Percentiles rank a stretch among this genome's conserved stretches.
Conservation (phyloP, 2,329 filamentous ascomycete genomes). For the Lasiodiplodia sp. region DNA sequence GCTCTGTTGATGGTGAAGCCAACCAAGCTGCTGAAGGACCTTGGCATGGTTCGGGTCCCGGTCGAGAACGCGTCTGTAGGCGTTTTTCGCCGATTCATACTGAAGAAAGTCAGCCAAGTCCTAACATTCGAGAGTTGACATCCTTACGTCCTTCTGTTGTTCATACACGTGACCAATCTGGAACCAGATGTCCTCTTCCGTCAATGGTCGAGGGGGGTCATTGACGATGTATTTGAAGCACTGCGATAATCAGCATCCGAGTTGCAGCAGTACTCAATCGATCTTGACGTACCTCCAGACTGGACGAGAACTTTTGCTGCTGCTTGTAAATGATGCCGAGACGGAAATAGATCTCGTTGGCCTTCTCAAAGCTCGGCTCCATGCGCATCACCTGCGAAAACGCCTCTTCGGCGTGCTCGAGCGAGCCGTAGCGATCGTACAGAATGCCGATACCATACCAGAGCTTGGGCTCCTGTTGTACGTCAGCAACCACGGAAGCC, state of each 20-base stretch:
- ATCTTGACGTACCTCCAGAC: constrained; percentile 75
- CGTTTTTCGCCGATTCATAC: constrained; percentile 92
- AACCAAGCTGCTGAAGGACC: constrained; percentile 95
- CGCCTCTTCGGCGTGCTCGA: constrained; percentile 96
- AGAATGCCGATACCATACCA: constrained; percentile 99
- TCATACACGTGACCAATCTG: constrained; percentile 99
- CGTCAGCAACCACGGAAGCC: not conserved
- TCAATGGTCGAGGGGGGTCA: constrained; percentile 88
- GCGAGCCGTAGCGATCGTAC: constrained; percentile 93
- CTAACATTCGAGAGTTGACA: not conserved
- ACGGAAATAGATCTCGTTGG: constrained; percentile 98
- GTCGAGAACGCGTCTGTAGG: constrained; percentile 91
- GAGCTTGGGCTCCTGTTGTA: constrained; percentile 82
- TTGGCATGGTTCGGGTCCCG: constrained; percentile 96
- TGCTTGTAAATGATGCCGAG: constrained; percentile 99
- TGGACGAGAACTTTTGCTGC: constrained; percentile 90
- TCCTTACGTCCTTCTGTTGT: constrained; percentile 94
- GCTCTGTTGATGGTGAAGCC: constrained; percentile 97
- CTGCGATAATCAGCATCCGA: constrained; percentile 54
- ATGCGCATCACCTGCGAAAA: constrained; percentile 99
- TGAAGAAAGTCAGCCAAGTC: constrained; percentile 52
- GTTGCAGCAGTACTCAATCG: not conserved
- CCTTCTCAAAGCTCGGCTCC: constrained; percentile 97
- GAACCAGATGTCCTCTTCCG: constrained; percentile 99
- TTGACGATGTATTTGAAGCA: constrained; percentile 98